A percentile compares a stretch with the other conserved stretches of the same genome.
Evolutionary conservation across 2,329 filamentous ascomycete species (phyloP).

Genomic region (Elsinoe australis): DNA sequence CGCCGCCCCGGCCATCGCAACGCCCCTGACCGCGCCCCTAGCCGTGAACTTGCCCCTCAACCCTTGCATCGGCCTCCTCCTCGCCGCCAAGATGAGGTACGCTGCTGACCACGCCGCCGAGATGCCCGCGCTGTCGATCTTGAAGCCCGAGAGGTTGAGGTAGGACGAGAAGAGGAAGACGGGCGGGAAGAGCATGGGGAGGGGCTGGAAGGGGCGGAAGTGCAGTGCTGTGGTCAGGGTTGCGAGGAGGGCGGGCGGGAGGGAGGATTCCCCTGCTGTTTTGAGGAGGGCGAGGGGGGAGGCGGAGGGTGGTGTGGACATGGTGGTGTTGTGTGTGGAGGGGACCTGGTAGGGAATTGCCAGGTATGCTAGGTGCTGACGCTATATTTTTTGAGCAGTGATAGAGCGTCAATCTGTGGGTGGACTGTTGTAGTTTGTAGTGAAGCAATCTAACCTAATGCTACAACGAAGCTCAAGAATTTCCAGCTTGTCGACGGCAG

Average conservation of each 20-base stretch:
- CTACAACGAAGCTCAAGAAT: too few relatives aligned
- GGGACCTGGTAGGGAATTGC: not conserved
- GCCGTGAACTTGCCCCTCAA: slow-evolving; percentile 43
- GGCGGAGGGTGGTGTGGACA: slow-evolving; percentile 7
- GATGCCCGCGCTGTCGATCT: slow-evolving; percentile 56
- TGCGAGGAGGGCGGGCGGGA: slow-evolving; percentile 57
- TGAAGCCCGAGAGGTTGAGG: slow-evolving; percentile 55
- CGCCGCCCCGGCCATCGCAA: slow-evolving; percentile 44
- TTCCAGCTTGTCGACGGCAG: too few relatives aligned
- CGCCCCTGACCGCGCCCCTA: slow-evolving; percentile 46
- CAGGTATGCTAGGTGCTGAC: too few relatives aligned
- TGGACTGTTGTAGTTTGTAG: too few relatives aligned
- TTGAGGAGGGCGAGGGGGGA: slow-evolving; percentile 9
- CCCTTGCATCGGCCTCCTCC: slow-evolving; percentile 42
- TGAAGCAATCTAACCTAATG: too few relatives aligned
- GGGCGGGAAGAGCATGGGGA: slow-evolving; percentile 61
- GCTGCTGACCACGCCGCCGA: slow-evolving; percentile 58
- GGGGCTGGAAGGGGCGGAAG: slow-evolving; percentile 55
- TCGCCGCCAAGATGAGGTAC: slow-evolving; percentile 55
- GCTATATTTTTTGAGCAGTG: too few relatives aligned
- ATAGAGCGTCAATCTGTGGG: too few relatives aligned
- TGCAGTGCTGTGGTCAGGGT: slow-evolving; percentile 60
- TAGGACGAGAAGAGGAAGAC: slow-evolving; percentile 59
- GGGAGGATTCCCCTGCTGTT: slow-evolving; percentile 38
- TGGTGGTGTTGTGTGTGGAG: not conserved